Conservation (phyloP, 1,284 basidiomycete genomes). For the Rhodotorula sp. region DNA sequence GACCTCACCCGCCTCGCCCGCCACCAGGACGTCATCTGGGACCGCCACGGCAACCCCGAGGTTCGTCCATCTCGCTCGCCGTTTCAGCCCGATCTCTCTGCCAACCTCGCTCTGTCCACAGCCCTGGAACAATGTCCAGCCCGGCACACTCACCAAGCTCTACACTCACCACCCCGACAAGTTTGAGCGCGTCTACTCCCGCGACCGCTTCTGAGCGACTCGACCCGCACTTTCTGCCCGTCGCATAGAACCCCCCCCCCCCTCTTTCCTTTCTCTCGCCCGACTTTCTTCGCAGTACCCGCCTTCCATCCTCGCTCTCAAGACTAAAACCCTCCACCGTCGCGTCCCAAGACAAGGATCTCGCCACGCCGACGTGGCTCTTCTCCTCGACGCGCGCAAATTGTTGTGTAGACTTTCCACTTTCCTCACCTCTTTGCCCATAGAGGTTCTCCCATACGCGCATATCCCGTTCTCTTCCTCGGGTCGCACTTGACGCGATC, state of each 20-base stretch:
- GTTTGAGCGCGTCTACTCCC: conserved; percentile 19
- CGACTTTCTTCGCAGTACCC: neutral
- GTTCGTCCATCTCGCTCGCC: neutral
- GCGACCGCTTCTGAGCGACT: conserved; percentile 16
- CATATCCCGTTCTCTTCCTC: too few species aligned
- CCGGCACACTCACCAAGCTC: conserved; percentile 25
- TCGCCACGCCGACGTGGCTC: neutral
- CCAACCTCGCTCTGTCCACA: neutral
- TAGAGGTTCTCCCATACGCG: neutral
- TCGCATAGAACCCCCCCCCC: neutral
- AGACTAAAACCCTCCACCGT: too few species aligned
- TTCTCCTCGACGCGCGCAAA: neutral
- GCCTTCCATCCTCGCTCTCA: too few species aligned
- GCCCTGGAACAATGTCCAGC: conserved; percentile 34
- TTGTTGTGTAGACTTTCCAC: conserved; percentile 1
- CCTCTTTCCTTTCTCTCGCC: neutral
- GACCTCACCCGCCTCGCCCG: conserved; percentile 22
- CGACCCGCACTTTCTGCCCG: too few species aligned
- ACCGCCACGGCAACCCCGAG: conserved; percentile 24
- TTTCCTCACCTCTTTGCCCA: neutral
- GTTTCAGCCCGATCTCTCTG: too few species aligned
- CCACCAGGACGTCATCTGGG: conserved; percentile 24
- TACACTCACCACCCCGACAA: conserved; percentile 24
- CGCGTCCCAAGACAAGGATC: neutral
- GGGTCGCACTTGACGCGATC: too few species aligned